Evolutionary conservation across 495 filamentous ascomycete genomes (phyloP).

Genomic region (Talaromyces ruber): DNA sequence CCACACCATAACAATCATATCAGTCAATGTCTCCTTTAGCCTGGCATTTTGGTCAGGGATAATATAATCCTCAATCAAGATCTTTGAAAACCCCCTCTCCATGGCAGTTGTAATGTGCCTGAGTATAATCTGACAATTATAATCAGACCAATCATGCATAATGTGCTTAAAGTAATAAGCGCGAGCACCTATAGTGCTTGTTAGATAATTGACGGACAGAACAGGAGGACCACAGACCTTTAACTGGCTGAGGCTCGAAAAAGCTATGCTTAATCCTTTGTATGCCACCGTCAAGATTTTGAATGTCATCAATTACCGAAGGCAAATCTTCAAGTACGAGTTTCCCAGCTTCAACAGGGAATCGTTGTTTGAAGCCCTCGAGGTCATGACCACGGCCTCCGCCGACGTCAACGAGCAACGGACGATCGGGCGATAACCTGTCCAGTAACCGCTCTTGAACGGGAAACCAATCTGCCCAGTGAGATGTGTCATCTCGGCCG

Average conservation of each 20-base stretch:
- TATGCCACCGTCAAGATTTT: conserved; percentile 14
- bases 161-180: conserved; percentile 38
- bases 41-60: conserved; percentile 24
- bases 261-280: conserved; percentile 29
- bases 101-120: conserved; percentile 22
- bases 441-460: conserved; percentile 21
- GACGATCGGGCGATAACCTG: conserved; percentile 12
- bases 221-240: conserved; percentile 9
- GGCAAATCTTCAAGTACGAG: conserved; percentile 38
- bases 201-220: background rate
- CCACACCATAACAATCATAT: conserved; percentile 27
- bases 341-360: conserved; percentile 12
- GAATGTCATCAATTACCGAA: conserved; percentile 25
- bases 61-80: conserved; percentile 30
- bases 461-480: conserved; percentile 45
- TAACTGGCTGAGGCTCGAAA: conserved; percentile 30
- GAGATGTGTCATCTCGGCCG: conserved; percentile 30
- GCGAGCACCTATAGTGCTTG: conserved; percentile 17
- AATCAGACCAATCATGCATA: conserved; percentile 41
- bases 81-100: conserved; percentile 30
- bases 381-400: conserved; percentile 44
- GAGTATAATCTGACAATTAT: conserved; percentile 22
- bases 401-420: conserved; percentile 48
- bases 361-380: conserved; percentile 20
- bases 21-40: conserved; percentile 13